These are phyloP conservation scores for Sclerotinia minor DNA, from an alignment of 2,329 filamentous ascomycete species.

Conservation along the genomic window DNA sequence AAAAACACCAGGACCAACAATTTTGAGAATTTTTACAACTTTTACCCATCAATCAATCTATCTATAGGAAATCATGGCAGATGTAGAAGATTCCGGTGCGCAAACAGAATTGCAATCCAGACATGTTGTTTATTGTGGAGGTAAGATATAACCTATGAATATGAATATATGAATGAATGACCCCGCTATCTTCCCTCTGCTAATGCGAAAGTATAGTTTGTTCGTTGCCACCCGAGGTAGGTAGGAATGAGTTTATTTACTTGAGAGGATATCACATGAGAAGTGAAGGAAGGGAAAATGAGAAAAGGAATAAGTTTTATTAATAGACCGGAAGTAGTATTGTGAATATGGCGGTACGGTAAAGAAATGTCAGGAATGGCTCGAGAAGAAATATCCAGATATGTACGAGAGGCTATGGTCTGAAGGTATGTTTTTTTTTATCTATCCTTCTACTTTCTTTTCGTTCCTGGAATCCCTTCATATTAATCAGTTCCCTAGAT, in stretches of 20 bases:
- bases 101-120: constrained; percentile 40
- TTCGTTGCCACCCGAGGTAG: constrained; percentile 65
- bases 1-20: neutral
- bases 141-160: constrained; percentile 27
- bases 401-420: constrained; percentile 84
- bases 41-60: neutral
- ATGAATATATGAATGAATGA: neutral
- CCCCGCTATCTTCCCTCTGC: constrained; percentile 3
- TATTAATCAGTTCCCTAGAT: constrained; percentile 50
- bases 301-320: neutral
- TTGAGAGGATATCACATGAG: neutral
- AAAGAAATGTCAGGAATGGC: constrained; percentile 97
- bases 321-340: constrained; percentile 62
- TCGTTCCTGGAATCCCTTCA: neutral
- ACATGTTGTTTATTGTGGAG: constrained; percentile 42
- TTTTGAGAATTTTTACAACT: too few relatives aligned
- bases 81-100: constrained; percentile 31
- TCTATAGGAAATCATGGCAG: constrained; percentile 36
- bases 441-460: too few relatives aligned
- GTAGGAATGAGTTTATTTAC: constrained; percentile 41
- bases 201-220: constrained; percentile 51
- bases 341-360: constrained; percentile 97
- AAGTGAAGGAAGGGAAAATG: neutral
- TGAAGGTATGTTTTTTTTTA: constrained; percentile 57
- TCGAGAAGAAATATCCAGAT: constrained; percentile 69